Percentiles rank a stretch among this genome's conserved stretches.
phyloP scores from a whole-genome alignment of 352 stramenopile species.

The Pythium brachiatum region DNA sequence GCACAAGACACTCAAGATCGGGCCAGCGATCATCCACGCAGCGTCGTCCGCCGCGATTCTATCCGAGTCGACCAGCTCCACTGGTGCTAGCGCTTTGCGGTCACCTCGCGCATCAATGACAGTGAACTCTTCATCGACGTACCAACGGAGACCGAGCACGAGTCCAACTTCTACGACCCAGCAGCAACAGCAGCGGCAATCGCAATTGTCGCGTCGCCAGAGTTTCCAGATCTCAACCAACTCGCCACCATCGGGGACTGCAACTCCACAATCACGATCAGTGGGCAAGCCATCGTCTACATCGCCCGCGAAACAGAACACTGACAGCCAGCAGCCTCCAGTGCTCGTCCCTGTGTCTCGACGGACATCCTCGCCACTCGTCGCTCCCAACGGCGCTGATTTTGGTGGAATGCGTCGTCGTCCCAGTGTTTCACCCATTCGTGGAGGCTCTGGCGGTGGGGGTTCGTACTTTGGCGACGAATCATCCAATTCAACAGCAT shows the following conservation, averaged over 20 bases:
- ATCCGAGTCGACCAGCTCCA: background rate
- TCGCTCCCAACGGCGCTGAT: conserved; percentile 28
- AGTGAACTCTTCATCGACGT: background rate
- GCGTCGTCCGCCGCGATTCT: conserved; percentile 5
- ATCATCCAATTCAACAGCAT: background rate
- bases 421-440: conserved; percentile 58
- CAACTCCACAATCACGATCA: background rate
- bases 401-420: conserved; percentile 38
- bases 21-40: conserved; percentile 16
- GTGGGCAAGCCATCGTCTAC: conserved; percentile 15
- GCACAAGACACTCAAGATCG: conserved; percentile 22
- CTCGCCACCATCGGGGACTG: background rate
- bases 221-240: conserved; percentile 13
- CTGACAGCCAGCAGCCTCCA: conserved; percentile 20
- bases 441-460: background rate
- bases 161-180: background rate
- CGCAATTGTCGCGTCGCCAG: conserved; percentile 1
- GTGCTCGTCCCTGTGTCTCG: conserved; percentile 60
- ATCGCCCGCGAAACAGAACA: background rate
- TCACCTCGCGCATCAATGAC: background rate
- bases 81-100: background rate
- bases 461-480: background rate
- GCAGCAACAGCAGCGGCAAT: background rate
- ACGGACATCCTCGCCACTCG: conserved; percentile 50
- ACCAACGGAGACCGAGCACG: background rate